Evolutionary conservation across 2,329 filamentous ascomycete species (phyloP).

Genomic region (Botryotinia calthae): DNA sequence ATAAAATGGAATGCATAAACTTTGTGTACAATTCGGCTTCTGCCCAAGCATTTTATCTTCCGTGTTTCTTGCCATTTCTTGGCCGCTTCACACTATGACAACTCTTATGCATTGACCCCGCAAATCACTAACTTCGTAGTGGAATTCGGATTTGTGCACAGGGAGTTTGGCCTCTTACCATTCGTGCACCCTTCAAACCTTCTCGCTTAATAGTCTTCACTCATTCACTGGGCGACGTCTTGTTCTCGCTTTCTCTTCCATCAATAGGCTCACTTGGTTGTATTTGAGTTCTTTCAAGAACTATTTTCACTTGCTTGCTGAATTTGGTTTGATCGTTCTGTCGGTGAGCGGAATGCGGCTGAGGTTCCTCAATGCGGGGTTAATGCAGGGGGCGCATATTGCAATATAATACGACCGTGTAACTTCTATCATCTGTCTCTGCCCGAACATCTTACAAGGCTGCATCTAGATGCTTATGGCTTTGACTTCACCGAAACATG

Average conservation of each 20-base stretch:
- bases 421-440: neutral
- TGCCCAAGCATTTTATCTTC: neutral
- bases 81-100: neutral
- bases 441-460: slow-evolving; percentile 8
- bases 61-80: neutral
- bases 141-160: neutral
- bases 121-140: neutral
- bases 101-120: neutral
- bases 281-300: neutral
- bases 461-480: slow-evolving; percentile 9
- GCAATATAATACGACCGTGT: neutral
- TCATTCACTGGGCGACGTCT: neutral
- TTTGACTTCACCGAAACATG: neutral
- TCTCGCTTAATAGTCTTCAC: neutral
- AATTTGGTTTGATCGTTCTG: neutral
- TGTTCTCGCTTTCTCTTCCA: too few species aligned
- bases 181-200: neutral
- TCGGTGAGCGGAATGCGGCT: slow-evolving; percentile 8
- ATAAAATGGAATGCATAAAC: slow-evolving; percentile 3
- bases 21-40: neutral
- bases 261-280: neutral
- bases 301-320: neutral
- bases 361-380: slow-evolving; percentile 11
- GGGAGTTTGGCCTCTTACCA: neutral
- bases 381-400: neutral